phyloP scores from a whole-genome alignment of 768 basidiomycete genomes.

The Harrya chromipes region DNA sequence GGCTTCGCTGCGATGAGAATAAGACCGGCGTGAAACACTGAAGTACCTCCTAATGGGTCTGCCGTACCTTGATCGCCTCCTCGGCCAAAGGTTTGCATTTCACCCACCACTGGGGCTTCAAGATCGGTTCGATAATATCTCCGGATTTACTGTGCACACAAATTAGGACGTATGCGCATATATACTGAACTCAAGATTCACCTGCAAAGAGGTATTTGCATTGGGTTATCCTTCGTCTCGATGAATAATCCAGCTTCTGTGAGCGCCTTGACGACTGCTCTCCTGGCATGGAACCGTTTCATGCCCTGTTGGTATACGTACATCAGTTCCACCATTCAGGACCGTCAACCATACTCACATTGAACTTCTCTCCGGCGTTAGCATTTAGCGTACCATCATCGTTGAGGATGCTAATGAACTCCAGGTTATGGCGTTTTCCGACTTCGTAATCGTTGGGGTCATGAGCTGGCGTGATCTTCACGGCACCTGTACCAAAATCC shows the following conservation, averaged over 20 bases:
- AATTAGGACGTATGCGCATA: background rate
- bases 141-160: conserved; percentile 75
- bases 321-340: background rate
- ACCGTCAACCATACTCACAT: conserved; percentile 38
- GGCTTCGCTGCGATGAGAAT: conserved; percentile 60
- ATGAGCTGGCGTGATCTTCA: conserved; percentile 98
- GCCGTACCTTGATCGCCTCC: conserved; percentile 74
- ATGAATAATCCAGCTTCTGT: conserved; percentile 83
- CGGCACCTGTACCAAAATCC: conserved; percentile 96
- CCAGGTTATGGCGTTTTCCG: conserved; percentile 79
- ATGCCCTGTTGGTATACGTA: conserved; percentile 58
- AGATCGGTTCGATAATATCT: conserved; percentile 89
- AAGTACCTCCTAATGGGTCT: background rate
- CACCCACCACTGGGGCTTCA: conserved; percentile 99
- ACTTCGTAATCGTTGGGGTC: conserved; percentile 98
- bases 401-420: conserved; percentile 92
- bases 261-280: conserved; percentile 76
- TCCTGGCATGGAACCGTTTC: conserved; percentile 94
- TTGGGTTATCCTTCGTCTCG: conserved; percentile 93
- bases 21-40: background rate
- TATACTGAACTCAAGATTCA: conserved; percentile 19
- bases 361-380: conserved; percentile 78
- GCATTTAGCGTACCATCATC: conserved; percentile 95
- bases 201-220: conserved; percentile 96
- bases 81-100: conserved; percentile 88